A percentile compares a stretch with the other conserved stretches of the same genome.
Conservation (phyloP, 2,329 filamentous ascomycete species). For the Pseudogymnoascus sp. region DNA sequence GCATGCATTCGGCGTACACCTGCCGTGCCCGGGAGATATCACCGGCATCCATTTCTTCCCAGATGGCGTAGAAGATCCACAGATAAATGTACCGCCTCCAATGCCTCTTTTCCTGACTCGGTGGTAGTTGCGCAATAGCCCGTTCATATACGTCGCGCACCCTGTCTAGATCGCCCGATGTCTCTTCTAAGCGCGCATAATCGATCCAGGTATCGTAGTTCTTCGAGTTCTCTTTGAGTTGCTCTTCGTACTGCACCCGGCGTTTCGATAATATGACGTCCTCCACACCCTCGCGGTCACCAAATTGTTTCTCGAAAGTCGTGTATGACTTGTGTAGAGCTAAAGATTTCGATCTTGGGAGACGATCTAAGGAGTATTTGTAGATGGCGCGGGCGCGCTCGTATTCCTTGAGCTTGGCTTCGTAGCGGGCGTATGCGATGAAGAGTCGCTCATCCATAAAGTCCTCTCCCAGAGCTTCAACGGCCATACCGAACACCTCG, state of each 20-base stretch:
- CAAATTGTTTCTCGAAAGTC: slow-evolving; percentile 96
- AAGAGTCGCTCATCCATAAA: slow-evolving; percentile 96
- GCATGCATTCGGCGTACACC: slow-evolving; percentile 83
- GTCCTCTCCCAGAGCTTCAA: slow-evolving; percentile 85
- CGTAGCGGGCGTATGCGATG: slow-evolving; percentile 89
- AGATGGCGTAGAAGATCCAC: slow-evolving; percentile 95
- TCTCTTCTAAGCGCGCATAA: slow-evolving; percentile 83
- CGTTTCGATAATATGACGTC: slow-evolving; percentile 94
- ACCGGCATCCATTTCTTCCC: slow-evolving; percentile 80
- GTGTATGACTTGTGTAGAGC: slow-evolving; percentile 89
- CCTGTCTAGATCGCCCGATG: slow-evolving; percentile 69
- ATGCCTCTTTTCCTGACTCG: slow-evolving; percentile 91
- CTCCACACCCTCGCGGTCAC: slow-evolving; percentile 85
- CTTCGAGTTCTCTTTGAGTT: slow-evolving; percentile 85
- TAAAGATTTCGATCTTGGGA: slow-evolving; percentile 79
- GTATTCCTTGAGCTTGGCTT: slow-evolving; percentile 90
- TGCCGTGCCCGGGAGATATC: slow-evolving; percentile 73
- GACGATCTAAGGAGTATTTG: slow-evolving; percentile 88
- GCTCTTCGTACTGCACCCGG: slow-evolving; percentile 86
- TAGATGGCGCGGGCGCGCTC: slow-evolving; percentile 91
- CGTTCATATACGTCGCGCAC: slow-evolving; percentile 91
- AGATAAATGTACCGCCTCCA: slow-evolving; percentile 97
- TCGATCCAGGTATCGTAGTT: slow-evolving; percentile 99
- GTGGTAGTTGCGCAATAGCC: slow-evolving; percentile 89
- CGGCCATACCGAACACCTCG: slow-evolving; percentile 80